Evolutionary conservation across 306 rosid species (phyloP).

Genomic region (Crataegus laevigata): DNA sequence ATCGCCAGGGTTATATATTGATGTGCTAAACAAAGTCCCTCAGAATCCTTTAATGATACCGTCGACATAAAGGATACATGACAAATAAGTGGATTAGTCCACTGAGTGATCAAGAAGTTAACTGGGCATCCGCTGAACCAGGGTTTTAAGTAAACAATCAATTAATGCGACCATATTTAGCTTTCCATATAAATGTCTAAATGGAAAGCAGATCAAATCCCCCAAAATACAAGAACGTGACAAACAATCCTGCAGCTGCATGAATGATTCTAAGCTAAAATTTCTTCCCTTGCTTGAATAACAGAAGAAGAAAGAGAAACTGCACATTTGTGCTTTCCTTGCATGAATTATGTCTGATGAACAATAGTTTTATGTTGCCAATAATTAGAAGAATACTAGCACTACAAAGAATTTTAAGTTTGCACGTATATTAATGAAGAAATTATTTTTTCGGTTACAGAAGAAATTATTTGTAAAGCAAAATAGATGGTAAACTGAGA

Average conservation of each 20-base stretch:
- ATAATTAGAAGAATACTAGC: neutral
- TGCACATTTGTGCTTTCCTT: neutral
- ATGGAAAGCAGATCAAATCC: neutral
- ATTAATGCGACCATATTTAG: neutral
- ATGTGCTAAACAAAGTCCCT: neutral
- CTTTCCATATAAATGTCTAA: neutral
- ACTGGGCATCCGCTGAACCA: neutral
- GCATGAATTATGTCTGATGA: neutral
- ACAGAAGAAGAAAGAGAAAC: neutral
- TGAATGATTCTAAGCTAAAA: neutral
- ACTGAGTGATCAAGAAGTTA: neutral
- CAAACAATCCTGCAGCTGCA: neutral
- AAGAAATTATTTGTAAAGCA: neutral
- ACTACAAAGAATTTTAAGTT: neutral
- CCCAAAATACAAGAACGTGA: neutral
- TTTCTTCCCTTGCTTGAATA: neutral
- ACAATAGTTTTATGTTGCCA: neutral
- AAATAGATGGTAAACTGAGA: neutral
- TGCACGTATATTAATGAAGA: neutral
- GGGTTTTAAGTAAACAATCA: neutral
- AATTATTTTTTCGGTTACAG: too few relatives aligned
- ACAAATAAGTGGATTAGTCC: neutral
- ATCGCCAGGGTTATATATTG: neutral
- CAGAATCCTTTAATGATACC: neutral
- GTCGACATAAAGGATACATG: neutral